Conservation (phyloP, 345 rosid genomes). For the Hibiscus trionum region DNA sequence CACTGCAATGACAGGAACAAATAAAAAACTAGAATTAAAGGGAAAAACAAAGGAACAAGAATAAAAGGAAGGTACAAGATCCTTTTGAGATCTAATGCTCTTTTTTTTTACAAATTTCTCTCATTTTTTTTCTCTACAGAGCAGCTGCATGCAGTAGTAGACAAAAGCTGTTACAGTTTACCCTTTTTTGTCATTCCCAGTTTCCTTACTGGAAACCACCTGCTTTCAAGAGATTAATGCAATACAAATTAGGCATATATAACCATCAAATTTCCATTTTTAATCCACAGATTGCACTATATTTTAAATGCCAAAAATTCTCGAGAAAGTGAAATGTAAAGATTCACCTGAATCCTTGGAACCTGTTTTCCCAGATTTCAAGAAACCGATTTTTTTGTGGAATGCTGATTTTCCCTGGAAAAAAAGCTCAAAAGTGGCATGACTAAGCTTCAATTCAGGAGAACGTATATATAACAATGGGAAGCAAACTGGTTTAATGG, state of each 20-base stretch:
- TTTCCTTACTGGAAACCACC: constrained; percentile 39
- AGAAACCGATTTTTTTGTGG: constrained; percentile 35
- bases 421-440: not conserved
- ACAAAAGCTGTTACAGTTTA: constrained; percentile 17
- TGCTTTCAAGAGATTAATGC: constrained; percentile 18
- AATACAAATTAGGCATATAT: constrained; percentile 6
- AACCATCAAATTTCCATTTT: constrained; percentile 1
- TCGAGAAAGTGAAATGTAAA: not conserved
- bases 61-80: constrained; percentile 21
- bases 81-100: constrained; percentile 29
- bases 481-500: not conserved
- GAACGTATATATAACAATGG: not conserved
- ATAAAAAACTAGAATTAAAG: constrained; percentile 19
- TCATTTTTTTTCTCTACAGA: constrained; percentile 16
- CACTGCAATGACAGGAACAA: constrained; percentile 38
- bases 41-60: constrained; percentile 1
- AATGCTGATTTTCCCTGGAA: constrained; percentile 38
- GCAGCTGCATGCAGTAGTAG: constrained; percentile 18
- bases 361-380: constrained; percentile 31
- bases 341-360: constrained; percentile 29
- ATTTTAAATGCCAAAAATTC: not conserved
- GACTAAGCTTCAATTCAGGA: not conserved
- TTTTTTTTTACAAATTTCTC: constrained; percentile 10
- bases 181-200: constrained; percentile 32
- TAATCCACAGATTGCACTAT: not conserved